A percentile compares a stretch with the other conserved stretches of the same genome.
These are phyloP conservation scores for Scortechinia acanthostroma DNA, from an alignment of 2,329 filamentous ascomycete species.

Conservation along the genomic window DNA sequence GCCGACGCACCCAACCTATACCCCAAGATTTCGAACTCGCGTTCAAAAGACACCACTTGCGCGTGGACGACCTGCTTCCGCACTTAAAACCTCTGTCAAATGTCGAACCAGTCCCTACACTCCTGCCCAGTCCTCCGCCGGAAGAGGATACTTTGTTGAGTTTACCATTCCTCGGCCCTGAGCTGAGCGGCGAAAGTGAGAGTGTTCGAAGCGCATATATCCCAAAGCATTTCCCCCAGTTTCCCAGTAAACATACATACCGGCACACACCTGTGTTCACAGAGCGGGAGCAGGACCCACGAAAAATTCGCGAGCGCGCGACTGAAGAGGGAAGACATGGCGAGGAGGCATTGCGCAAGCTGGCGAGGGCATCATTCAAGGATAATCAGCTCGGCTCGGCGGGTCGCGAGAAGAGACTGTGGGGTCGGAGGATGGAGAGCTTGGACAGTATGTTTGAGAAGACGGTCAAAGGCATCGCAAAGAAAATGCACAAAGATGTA, in stretches of 20 bases:
- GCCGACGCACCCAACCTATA: conserved; percentile 43
- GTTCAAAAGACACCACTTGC: conserved; percentile 28
- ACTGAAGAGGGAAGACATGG: not conserved
- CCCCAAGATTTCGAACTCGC: conserved; percentile 50
- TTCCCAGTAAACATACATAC: conserved; percentile 2
- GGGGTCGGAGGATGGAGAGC: conserved; percentile 1
- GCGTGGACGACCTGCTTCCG: conserved; percentile 20
- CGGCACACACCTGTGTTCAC: not conserved
- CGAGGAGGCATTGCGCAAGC: not conserved
- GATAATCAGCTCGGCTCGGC: not conserved
- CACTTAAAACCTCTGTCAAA: conserved; percentile 17
- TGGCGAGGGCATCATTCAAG: not conserved
- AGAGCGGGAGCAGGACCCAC: not conserved
- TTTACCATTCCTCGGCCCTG: not conserved
- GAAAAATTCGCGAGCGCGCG: not conserved
- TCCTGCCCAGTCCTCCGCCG: conserved; percentile 27
- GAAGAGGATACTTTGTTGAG: conserved; percentile 12
- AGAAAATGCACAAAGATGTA: not conserved
- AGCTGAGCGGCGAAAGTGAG: not conserved
- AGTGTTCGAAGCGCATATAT: not conserved
- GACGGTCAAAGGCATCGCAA: not conserved
- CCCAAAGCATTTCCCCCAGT: not conserved
- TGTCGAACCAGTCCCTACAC: conserved; percentile 13
- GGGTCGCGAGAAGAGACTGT: not conserved
- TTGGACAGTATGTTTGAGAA: conserved; percentile 2